A percentile compares a stretch with the other conserved stretches of the same genome.
Evolutionary conservation across 2,329 filamentous ascomycete genomes (phyloP).

Genomic region (Phialophora verrucosa): DNA sequence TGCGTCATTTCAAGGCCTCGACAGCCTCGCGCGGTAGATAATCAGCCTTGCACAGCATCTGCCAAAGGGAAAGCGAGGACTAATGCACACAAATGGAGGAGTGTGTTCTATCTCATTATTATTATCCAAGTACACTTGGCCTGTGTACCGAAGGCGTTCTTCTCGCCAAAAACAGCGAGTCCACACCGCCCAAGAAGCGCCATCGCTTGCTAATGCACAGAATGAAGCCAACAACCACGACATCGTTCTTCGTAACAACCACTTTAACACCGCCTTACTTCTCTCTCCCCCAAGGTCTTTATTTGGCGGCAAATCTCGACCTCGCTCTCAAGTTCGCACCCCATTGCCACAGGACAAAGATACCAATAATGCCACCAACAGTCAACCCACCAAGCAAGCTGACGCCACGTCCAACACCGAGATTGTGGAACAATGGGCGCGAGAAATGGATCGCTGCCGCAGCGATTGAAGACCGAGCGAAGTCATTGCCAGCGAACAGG

Average conservation of each 20-base stretch:
- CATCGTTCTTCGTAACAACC: neutral
- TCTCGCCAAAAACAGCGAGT: neutral
- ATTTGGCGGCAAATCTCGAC: slow-evolving; percentile 44
- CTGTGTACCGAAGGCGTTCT: neutral
- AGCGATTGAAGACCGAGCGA: slow-evolving; percentile 43
- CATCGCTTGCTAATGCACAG: slow-evolving; percentile 7
- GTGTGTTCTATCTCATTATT: neutral
- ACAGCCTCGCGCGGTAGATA: too few species aligned
- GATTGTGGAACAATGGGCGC: slow-evolving; percentile 44
- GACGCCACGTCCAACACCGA: slow-evolving; percentile 44
- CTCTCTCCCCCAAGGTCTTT: neutral
- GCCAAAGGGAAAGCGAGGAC: neutral
- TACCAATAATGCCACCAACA: slow-evolving; percentile 45
- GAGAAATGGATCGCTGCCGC: slow-evolving; percentile 47
- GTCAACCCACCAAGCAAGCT: slow-evolving; percentile 48
- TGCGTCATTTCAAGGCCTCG: neutral
- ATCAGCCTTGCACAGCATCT: neutral
- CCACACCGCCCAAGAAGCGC: neutral
- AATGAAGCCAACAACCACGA: neutral
- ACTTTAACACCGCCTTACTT: neutral
- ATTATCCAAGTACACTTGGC: neutral
- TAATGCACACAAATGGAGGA: neutral
- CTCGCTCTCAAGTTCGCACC: slow-evolving; percentile 43
- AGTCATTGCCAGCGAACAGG: slow-evolving; percentile 48
- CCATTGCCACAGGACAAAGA: slow-evolving; percentile 44